Base-by-base conservation (phyloP, 495 filamentous ascomycete genomes). In the Penicillium egyptiacum region DNA sequence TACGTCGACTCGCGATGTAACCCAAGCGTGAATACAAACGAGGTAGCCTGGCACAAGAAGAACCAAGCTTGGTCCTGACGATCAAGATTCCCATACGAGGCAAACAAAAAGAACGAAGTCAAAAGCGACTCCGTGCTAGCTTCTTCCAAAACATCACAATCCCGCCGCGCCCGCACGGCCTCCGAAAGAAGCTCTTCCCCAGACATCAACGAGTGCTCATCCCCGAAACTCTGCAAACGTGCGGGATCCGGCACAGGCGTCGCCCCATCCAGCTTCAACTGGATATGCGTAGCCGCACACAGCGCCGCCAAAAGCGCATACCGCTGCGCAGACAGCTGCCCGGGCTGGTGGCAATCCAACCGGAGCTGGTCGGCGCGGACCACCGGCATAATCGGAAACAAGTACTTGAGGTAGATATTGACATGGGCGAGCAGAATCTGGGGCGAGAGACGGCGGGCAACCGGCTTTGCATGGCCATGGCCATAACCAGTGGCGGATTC, bases 301-400 rank as follows among this genome's bases (percentile, higher is more conserved):
- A 96, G 71, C 7, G 91, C 85, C 3, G 84, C 84, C 37, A 96
- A 69, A 37, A 95, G 82, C 45, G 89, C 91, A 72, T 96, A 96
- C 12, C 87, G 81, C 56, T 88, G 87, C 20, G 83, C 70, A n/a
- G 83, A 85, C 41, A 78, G 45, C 11, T 58, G 65, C 31, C 72
- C 71, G 75, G 83, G 66, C 83, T 86, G 72, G 83, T 83, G 55
- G 63, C 76, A 72, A 83, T 88, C 82, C 61, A 85, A 77, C 53
- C 86, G 85, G 9, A 94, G 70, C 47, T 82, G 78, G 35, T 86
- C 82, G 28, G 83, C 83, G 40, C 90, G 81, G 25, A 96, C 77
- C 39, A 96, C 87, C 0, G 92, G 91, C 78, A 92, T 89, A 19
- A 86, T 89, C 6, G 88, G 83, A 62, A 96, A 94, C 68, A 96